A percentile compares a stretch with the other conserved stretches of the same genome.
These are phyloP conservation scores for Suaeda aralocaspica DNA, from an alignment of 148 eudicot genomes.

Conservation along the genomic window DNA sequence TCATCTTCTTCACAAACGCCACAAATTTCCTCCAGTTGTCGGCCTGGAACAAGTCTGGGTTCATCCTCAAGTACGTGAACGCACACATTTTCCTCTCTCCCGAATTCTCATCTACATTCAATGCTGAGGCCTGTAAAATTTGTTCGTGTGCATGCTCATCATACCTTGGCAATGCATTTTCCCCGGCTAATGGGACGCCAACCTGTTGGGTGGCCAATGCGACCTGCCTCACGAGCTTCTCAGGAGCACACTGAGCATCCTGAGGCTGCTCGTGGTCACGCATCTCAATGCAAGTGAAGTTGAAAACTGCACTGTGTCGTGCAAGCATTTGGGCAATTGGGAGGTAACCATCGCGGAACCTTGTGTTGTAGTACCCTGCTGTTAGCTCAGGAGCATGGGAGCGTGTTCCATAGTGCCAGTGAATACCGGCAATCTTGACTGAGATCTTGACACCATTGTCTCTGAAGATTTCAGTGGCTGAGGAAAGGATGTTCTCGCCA, in stretches of 20 bases:
- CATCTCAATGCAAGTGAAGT: constrained; percentile 98
- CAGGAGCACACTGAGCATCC: constrained; percentile 84
- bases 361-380: constrained; percentile 94
- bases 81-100: constrained; percentile 73
- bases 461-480: constrained; percentile 46
- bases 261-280: constrained; percentile 96
- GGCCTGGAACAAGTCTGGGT: constrained; percentile 62
- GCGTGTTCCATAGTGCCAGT: constrained; percentile 93
- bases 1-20: constrained; percentile 89
- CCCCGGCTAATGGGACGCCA: constrained; percentile 73
- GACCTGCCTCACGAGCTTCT: constrained; percentile 82
- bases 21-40: constrained; percentile 90
- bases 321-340: constrained; percentile 86
- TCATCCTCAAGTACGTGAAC: constrained; percentile 92
- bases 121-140: constrained; percentile 48
- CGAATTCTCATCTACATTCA: constrained; percentile 39
- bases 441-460: constrained; percentile 66
- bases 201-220: constrained; percentile 66
- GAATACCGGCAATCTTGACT: constrained; percentile 84
- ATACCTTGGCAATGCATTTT: constrained; percentile 82
- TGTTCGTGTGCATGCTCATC: constrained; percentile 83
- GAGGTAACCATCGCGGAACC: constrained; percentile 73
- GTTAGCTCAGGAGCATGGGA: constrained; percentile 97
- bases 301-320: constrained; percentile 74
- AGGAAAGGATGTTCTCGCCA: constrained; percentile 63